phyloP scores from a whole-genome alignment of 2,329 filamentous ascomycete species.

The Neonectria magnoliae region DNA sequence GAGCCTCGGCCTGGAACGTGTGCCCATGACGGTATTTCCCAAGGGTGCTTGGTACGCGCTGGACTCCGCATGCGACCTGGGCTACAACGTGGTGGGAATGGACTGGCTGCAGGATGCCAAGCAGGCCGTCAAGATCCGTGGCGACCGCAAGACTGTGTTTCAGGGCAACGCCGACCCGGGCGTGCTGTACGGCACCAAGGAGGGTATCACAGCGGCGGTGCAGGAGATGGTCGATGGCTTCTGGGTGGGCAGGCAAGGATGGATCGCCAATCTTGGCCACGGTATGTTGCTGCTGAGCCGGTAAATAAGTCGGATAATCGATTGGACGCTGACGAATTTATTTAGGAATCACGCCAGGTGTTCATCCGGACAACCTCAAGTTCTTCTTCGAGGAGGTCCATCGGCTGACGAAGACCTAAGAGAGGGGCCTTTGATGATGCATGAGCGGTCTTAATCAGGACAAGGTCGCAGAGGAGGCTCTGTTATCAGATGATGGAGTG shows the following conservation, averaged over 20 bases:
- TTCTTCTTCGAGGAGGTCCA: constrained; percentile 96
- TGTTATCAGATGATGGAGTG: constrained; percentile 2
- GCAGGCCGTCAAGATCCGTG: constrained; percentile 82
- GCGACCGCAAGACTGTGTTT: constrained; percentile 77
- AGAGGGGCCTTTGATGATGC: background rate
- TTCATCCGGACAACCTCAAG: constrained; percentile 91
- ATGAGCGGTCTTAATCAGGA: background rate
- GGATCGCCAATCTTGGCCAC: constrained; percentile 97
- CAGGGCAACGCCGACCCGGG: constrained; percentile 98
- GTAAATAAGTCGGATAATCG: background rate
- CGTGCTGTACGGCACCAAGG: constrained; percentile 84
- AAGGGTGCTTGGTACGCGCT: constrained; percentile 98
- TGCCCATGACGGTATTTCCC: constrained; percentile 98
- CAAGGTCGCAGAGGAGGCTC: background rate
- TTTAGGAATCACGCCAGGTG: constrained; percentile 89
- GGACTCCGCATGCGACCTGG: constrained; percentile 84
- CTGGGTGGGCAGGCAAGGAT: constrained; percentile 81
- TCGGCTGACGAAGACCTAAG: constrained; percentile 64
- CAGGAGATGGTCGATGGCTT: constrained; percentile 91
- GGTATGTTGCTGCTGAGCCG: constrained; percentile 63
- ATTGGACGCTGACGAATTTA: constrained; percentile 22
- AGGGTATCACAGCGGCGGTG: constrained; percentile 83
- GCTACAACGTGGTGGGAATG: constrained; percentile 92
- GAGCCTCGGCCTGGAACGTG: constrained; percentile 78
- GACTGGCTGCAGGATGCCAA: constrained; percentile 95